Base-by-base conservation (phyloP, 352 stramenopile species). In the Pythium graminicola region DNA sequence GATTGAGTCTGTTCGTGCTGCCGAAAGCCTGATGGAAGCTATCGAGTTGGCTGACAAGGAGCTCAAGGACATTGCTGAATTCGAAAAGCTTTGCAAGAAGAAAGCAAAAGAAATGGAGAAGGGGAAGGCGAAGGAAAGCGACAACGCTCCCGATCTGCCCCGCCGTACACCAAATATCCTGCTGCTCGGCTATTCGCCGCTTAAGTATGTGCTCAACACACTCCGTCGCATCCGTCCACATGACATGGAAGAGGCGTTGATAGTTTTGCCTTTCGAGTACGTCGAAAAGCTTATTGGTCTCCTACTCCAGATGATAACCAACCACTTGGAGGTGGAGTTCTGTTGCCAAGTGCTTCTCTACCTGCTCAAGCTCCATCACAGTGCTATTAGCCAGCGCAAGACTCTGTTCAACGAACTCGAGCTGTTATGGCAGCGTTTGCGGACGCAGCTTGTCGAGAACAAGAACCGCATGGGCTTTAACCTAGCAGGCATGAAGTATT, bases 231-330 rank as follows among this genome's bases (percentile, higher is more conserved):
- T 99, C 55, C 95, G 93, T 45, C 81, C 86, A 39, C 78, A 95
- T 43, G 95, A 99, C 53, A 85, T 99, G 64, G 96, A 99, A 65
- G 92, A 98, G 58, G 95, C 94, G 28, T 70, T 99, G 33, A 86
- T 99, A 46, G 85, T 99, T 46, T 72, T 99, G 29, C 93, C 97
- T n/a, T 89, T 99, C 35, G 89, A 95, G 59, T 90, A 97, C 70
- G 86, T 99, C 13, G 83, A 98, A 64, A 77, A 91, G 38, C 64
- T 99, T 36, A 87, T 98, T 45, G 77, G 85, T 48, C 89, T 97
- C 64, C 70, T 98, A 19, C 81, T 97, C 39, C 60, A 95, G 60
- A 72, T 98, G 20, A 90, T 93, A 45, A 87, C 79, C 46, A 72
- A 67, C 56, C 79, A 89, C 57, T 64, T 95, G 50, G 93, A 96